phyloP scores from a whole-genome alignment of 2,329 filamentous ascomycete species.

The Diplocarpon mali region DNA sequence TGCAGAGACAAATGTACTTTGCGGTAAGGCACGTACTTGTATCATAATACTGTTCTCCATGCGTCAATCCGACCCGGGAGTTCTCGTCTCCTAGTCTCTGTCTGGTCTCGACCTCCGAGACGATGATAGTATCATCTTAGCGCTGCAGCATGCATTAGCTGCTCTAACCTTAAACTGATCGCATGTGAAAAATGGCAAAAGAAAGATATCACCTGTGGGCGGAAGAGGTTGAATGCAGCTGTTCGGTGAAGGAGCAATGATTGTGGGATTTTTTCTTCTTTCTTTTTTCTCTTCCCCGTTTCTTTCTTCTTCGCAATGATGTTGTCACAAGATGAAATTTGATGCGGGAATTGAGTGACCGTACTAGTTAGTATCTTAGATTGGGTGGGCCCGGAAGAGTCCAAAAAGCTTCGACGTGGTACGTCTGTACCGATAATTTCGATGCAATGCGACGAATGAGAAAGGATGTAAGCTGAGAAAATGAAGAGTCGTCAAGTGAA shows the following conservation, averaged over 20 bases:
- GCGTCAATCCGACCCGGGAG: not conserved
- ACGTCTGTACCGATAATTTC: too few relatives aligned
- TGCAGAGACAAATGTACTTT: too few relatives aligned
- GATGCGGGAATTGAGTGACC: not conserved
- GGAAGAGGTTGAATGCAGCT: not conserved
- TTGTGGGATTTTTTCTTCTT: too few relatives aligned
- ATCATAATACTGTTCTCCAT: not conserved
- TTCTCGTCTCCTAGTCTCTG: not conserved
- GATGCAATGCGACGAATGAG: too few relatives aligned
- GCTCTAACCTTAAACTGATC: not conserved
- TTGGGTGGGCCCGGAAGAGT: too few relatives aligned
- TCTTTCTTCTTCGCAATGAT: not conserved
- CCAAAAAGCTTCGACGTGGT: too few relatives aligned
- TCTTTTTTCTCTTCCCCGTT: too few relatives aligned
- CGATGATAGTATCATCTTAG: conserved; percentile 2
- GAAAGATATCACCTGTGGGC: too few relatives aligned
- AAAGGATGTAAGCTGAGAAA: too few relatives aligned
- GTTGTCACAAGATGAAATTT: not conserved
- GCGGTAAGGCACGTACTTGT: not conserved
- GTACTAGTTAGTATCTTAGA: too few relatives aligned
- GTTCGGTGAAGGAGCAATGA: not conserved
- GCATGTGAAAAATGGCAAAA: conserved; percentile 3
- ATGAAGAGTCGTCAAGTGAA: too few relatives aligned
- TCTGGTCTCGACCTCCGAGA: conserved; percentile 5
- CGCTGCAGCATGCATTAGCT: not conserved